A percentile compares a stretch with the other conserved stretches of the same genome.
These are phyloP conservation scores for Xylaria sp. DNA, from an alignment of 2,329 filamentous ascomycete genomes.

Conservation along the genomic window DNA sequence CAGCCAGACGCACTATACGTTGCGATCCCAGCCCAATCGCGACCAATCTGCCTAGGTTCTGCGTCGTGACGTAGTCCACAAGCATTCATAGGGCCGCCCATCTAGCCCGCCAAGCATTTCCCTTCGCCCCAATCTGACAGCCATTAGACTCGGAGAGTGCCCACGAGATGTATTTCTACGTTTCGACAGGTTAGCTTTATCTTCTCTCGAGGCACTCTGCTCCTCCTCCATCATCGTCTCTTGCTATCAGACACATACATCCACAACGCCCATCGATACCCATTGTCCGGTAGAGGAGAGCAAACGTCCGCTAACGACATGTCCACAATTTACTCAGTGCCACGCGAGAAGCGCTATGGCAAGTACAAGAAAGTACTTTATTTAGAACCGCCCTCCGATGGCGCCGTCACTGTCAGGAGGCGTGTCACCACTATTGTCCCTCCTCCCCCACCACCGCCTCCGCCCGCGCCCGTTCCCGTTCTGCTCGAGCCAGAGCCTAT, in stretches of 20 bases:
- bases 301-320: constrained; percentile 37
- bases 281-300: constrained; percentile 8
- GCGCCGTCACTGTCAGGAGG: constrained; percentile 44
- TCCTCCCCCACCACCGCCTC: constrained; percentile 35
- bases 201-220: not conserved
- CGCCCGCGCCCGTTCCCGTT: constrained; percentile 28
- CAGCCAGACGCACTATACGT: constrained; percentile 3
- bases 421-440: constrained; percentile 48
- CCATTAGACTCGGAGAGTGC: constrained; percentile 19
- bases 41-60: constrained; percentile 15
- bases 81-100: constrained; percentile 20
- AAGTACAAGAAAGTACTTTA: constrained; percentile 50
- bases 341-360: constrained; percentile 42
- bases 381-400: constrained; percentile 47
- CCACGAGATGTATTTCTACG: constrained; percentile 38
- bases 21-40: constrained; percentile 10
- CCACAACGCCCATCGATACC: not conserved
- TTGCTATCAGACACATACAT: not conserved
- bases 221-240: not conserved
- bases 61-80: constrained; percentile 29
- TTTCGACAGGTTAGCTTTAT: constrained; percentile 38
- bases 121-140: constrained; percentile 16
- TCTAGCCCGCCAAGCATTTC: constrained; percentile 25
- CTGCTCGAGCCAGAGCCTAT: constrained; percentile 33
- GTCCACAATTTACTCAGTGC: constrained; percentile 40